Conservation (phyloP, 2,329 filamentous ascomycete genomes). For the Beauveria varroae region DNA sequence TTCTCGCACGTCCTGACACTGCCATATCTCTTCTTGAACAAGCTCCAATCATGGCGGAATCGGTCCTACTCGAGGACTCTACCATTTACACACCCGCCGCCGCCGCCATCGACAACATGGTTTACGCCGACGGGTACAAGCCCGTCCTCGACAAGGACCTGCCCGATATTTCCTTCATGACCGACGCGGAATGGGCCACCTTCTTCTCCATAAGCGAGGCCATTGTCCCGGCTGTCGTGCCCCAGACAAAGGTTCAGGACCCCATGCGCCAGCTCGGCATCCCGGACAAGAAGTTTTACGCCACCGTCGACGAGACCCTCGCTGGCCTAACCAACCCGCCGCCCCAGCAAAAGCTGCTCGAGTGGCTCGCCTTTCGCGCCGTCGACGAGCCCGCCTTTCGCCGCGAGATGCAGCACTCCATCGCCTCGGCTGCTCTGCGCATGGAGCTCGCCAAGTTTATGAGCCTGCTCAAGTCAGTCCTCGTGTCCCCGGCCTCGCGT, state of each 20-base stretch:
- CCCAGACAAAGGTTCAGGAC: slow-evolving; percentile 31
- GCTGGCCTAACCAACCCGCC: slow-evolving; percentile 30
- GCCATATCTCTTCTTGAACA: too few species aligned
- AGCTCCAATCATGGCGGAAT: not conserved
- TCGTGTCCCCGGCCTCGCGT: not conserved
- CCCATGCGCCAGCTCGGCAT: slow-evolving; percentile 35
- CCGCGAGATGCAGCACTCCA: slow-evolving; percentile 36
- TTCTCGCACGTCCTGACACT: too few species aligned
- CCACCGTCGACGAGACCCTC: slow-evolving; percentile 32
- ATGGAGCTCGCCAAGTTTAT: slow-evolving; percentile 33
- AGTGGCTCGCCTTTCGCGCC: slow-evolving; percentile 46
- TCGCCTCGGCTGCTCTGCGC: slow-evolving; percentile 30
- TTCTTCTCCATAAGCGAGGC: slow-evolving; percentile 49
- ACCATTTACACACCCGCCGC: not conserved
- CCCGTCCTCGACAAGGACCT: slow-evolving; percentile 8
- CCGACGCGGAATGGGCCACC: slow-evolving; percentile 44
- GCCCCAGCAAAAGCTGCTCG: slow-evolving; percentile 36
- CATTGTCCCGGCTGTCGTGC: slow-evolving; percentile 51
- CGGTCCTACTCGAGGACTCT: slow-evolving; percentile 2
- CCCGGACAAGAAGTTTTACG: slow-evolving; percentile 41
- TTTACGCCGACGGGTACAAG: slow-evolving; percentile 1
- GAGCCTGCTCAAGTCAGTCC: slow-evolving; percentile 35
- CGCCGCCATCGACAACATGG: not conserved
- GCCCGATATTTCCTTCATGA: slow-evolving; percentile 31
- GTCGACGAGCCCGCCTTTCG: slow-evolving; percentile 46